Percentiles rank a stretch among this genome's conserved stretches.
phyloP scores from a whole-genome alignment of 768 basidiomycete genomes.

The Hebeloma cylindrosporum region DNA sequence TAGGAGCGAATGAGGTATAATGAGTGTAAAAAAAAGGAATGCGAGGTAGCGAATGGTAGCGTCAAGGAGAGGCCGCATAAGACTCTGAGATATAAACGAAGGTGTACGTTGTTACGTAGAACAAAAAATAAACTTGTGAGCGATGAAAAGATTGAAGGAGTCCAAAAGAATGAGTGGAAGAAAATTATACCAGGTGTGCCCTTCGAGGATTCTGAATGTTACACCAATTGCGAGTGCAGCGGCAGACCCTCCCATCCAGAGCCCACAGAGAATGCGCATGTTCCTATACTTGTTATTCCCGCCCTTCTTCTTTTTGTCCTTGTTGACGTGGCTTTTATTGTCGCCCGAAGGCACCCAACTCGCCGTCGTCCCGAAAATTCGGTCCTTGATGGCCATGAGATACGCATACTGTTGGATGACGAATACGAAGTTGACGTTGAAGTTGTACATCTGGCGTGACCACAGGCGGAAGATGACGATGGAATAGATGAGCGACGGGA shows the following conservation, averaged over 20 bases:
- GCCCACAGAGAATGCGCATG: constrained; percentile 27
- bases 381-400: constrained; percentile 30
- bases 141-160: constrained; percentile 20
- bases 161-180: constrained; percentile 21
- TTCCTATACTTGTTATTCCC: constrained; percentile 29
- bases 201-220: constrained; percentile 21
- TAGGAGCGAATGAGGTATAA: no score
- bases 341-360: constrained; percentile 29
- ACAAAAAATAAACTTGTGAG: constrained; percentile 26
- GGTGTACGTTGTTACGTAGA: constrained; percentile 11
- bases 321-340: constrained; percentile 23
- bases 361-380: constrained; percentile 27
- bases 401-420: constrained; percentile 29
- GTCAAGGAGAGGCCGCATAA: background rate
- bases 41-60: no score
- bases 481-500: constrained; percentile 28
- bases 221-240: constrained; percentile 18
- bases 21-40: no score
- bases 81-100: background rate
- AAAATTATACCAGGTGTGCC: constrained; percentile 25
- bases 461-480: constrained; percentile 27
- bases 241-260: constrained; percentile 24
- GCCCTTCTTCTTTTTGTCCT: constrained; percentile 22
- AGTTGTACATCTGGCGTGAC: constrained; percentile 26
- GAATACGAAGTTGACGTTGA: constrained; percentile 28